Base-by-base conservation (phyloP, 345 rosid genomes). In the Aegle marmelos region DNA sequence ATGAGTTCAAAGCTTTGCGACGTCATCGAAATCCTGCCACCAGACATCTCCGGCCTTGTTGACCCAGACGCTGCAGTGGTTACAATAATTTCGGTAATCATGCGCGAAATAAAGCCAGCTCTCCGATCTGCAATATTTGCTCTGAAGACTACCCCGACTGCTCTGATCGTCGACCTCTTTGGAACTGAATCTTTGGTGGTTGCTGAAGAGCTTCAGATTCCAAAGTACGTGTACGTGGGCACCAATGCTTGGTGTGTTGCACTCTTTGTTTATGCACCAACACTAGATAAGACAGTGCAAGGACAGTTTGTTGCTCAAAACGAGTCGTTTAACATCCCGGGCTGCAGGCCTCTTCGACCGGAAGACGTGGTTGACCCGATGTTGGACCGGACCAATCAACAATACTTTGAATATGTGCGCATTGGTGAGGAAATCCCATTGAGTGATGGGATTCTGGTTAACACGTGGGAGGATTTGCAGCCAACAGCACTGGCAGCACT, bases 391-490 rank as follows among this genome's bases (percentile, higher is more conserved):
- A 73, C 76, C 4, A 54, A 81, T 68, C 78, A 30, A n/a, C 70
- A 63, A 2, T 75, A 75, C 50, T 10, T 30, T 31, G 70, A 64
- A 28, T 64, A 63, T 7, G 2, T 75, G 10, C 45, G 6, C 9
- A 11, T 59, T 5, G 60, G 73, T 8, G 36, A 31, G 54, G 74
- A 53, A 34, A 27, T 85, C 24, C 50, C 85, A 0, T 71, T 6
- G 74, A 78, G 86, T 39, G 88, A 88, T 81, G 97, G 92, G 19
- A 78, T 91, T 76, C 79, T 92, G 81, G 61, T 91, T 19, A 92
- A 87, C 80, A 86, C 85, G 5, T 91, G 92, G 95, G 90, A 89
- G 45, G 92, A 87, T 27, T 70, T 91, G 63, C 79, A 91, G 76
- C 67, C 83, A 0, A n/a, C 48, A 30, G 81, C 87, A 13, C 84